These are phyloP conservation scores for Globisporangium mamillatum DNA, from an alignment of 352 stramenopile species.

Conservation along the genomic window DNA sequence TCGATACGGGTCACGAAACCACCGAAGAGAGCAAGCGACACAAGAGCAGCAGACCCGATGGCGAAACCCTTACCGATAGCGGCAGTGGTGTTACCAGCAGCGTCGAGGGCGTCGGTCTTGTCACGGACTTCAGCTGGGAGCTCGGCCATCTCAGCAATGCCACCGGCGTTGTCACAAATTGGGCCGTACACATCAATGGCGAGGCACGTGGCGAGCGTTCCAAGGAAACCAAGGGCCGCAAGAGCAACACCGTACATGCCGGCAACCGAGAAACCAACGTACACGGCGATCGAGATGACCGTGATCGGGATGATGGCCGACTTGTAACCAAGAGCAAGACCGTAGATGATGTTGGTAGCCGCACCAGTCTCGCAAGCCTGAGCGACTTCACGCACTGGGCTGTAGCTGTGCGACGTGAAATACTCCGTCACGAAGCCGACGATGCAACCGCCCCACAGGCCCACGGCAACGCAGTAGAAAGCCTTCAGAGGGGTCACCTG, in stretches of 20 bases:
- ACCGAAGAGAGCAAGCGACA: constrained; percentile 98
- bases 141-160: constrained; percentile 99
- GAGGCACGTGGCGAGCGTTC: constrained; percentile 97
- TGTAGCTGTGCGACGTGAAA: constrained; percentile 98
- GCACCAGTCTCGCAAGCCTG: constrained; percentile 97
- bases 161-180: constrained; percentile 99
- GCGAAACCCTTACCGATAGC: constrained; percentile 99
- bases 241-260: constrained; percentile 98
- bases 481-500: constrained; percentile 82
- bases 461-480: constrained; percentile 93
- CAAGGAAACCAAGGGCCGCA: constrained; percentile 98
- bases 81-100: constrained; percentile 98
- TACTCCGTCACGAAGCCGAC: constrained; percentile 99
- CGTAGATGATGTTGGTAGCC: constrained; percentile 99
- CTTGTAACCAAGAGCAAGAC: constrained; percentile 99
- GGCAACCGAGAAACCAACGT: constrained; percentile 95
- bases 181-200: constrained; percentile 99
- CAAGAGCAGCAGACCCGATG: constrained; percentile 98
- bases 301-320: constrained; percentile 99
- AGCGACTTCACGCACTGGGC: constrained; percentile 94
- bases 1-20: constrained; percentile 98
- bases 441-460: constrained; percentile 96
- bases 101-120: constrained; percentile 99
- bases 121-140: constrained; percentile 95
- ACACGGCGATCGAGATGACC: constrained; percentile 97